Base-by-base conservation (phyloP, 1,284 basidiomycete genomes). In the Malassezia sympodialis region DNA sequence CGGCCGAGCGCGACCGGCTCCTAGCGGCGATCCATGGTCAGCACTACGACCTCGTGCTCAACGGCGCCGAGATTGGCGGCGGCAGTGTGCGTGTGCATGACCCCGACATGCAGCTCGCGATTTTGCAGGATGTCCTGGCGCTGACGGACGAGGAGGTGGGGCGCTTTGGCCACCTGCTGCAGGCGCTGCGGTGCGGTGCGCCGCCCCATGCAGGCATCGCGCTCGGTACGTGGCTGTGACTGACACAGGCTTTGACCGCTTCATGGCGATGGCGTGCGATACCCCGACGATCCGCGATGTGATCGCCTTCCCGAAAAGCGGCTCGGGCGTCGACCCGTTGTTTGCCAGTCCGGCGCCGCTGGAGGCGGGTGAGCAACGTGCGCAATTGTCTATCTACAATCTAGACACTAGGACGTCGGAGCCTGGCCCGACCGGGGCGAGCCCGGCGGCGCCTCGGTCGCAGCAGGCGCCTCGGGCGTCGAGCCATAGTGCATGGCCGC, bases 161-260 rank as follows among this genome's bases (percentile, higher is more conserved):
- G 3, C 82, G 87, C 1, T 96, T 96, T 76, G 77, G 79, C 40
- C 90, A 91, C 67, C 80, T 96, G 6, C 77, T 94, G 27, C 83
- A 87, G 65, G 91, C 90, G 4, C 79, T 96, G 49, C 79, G 80
- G 65, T 87, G 83, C 73, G 90, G 90, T 55, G 90, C 91, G 7
- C 91, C 90, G 11, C 90, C 90, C 58, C 90, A 96, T 76, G 90
- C 86, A n/a, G 90, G 90, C 39, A 87, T 96, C 52, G 90, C 90
- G 61, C 57, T 76, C 15, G 32, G 32, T 34, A 34, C 32, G 32
- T 34, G 32, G 6, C 6, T 6, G 32, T n/a, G 14, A 34, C 32
- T 34, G 6, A 34, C 32, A 34, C 32, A 34, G 62, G 91, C 32
- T 88, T 96, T 65, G 91, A 96, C 78, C 82, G 90, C 35, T 78